Base-by-base conservation (phyloP, 176 grass and related monocot species). In the Pontederia crassipes region DNA sequence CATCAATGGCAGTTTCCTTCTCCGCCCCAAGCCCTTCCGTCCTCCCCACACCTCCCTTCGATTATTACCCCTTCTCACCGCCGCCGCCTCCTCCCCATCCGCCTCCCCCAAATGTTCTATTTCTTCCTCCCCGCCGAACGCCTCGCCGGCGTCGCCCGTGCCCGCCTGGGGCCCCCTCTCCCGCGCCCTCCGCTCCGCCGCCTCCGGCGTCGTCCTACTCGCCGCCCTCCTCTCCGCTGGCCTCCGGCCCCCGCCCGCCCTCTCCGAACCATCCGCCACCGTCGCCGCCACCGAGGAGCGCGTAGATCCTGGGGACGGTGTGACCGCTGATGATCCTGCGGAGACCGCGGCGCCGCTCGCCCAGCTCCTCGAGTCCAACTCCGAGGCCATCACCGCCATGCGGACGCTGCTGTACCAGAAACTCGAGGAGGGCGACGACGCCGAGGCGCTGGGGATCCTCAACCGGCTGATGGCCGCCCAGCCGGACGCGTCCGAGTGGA, bases 131-230 rank as follows among this genome's bases (percentile, higher is more conserved):
- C 46, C 12, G 17, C 61, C 68, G 3, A 28, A 16, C 8, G 10
- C 78, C 0, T 20, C 40, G 7, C 69, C 80, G 46, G 59, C 80
- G 9, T 10, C 86, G 49, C 57, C 83, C 65, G 72, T 67, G 35
- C 70, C 82, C 57, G 74, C 89, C 71, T 79, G 82, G 17, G 46
- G 20, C 20, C 20, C 20, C 1, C 20, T 24, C 20, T 24, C 86
- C 62, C 78, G 74, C 49, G 75, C 83, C 54, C 76, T 92, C 66
- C 80, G 80, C 45, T 75, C 72, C 66, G 77, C 79, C 61, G 68
- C 77, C 67, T 89, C 82, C 62, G 77, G 85, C 8, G 81, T 74
- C 49, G 65, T 86, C n/a, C 48, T 95, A 62, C 73, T 95, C 46
- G 77, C 76, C 8, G 74, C 79, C 4, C 61, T 86, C 45, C 74